A percentile compares a stretch with the other conserved stretches of the same genome.
phyloP scores from a whole-genome alignment of 1,284 basidiomycete genomes.

The Leccinum griseonigrum region DNA sequence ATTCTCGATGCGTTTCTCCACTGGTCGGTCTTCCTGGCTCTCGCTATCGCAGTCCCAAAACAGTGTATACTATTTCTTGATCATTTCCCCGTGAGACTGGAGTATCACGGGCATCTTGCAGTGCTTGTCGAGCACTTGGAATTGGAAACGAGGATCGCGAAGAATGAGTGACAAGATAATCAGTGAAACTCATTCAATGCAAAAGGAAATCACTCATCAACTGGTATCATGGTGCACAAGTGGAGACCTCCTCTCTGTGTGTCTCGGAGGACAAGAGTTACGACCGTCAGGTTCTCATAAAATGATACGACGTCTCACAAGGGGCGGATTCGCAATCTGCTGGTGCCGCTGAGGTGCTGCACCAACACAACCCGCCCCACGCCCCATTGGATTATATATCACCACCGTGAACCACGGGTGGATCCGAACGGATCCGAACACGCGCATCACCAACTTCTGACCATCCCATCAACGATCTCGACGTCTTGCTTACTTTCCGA shows the following conservation, averaged over 20 bases:
- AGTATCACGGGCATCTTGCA: too few relatives aligned
- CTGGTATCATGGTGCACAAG: background rate
- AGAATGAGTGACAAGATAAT: too few relatives aligned
- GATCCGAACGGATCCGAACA: background rate
- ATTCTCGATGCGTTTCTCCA: too few relatives aligned
- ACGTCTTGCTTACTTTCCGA: background rate
- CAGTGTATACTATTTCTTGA: too few relatives aligned
- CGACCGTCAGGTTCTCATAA: background rate
- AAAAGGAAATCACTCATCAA: background rate
- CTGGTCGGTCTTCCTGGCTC: too few relatives aligned
- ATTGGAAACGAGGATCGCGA: too few relatives aligned
- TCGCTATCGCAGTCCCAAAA: too few relatives aligned
- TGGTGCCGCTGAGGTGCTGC: background rate
- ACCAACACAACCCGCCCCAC: too few relatives aligned
- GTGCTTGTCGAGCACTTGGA: too few relatives aligned
- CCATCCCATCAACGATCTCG: background rate
- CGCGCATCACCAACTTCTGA: background rate
- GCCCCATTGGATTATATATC: too few relatives aligned
- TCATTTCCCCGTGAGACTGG: too few relatives aligned
- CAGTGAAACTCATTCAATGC: too few relatives aligned
- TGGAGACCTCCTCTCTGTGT: background rate
- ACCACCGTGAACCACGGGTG: background rate
- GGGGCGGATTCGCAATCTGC: background rate
- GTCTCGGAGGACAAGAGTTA: slow-evolving; percentile 22
- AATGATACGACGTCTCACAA: background rate